Evolutionary conservation across 2,329 filamentous ascomycete genomes (phyloP), one percentile per base, ranked within the genome.

Genomic region (Colletotrichum somersetense): DNA sequence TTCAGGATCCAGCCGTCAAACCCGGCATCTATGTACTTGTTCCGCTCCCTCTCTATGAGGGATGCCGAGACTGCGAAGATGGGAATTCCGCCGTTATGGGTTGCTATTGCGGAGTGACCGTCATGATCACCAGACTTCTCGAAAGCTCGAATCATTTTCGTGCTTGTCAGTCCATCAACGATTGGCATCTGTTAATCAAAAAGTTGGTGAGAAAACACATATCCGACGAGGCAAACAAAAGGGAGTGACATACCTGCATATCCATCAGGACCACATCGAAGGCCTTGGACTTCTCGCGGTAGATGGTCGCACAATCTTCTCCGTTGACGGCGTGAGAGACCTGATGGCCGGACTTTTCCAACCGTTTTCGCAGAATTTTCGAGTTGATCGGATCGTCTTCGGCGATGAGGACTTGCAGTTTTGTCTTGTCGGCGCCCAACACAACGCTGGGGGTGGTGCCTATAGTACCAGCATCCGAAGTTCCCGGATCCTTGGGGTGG

Each of bases 1-100:
- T 97, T 97, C 69, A 97, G 83, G 35, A 97, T 95, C 94, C 94
- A 97, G 33, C 92, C 95, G 75, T 97, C 94, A 75, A 97, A 97
- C 0, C 95, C 95, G 8, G 91, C 90, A 56, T 92, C 86, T 55
- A 94, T 88, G 75, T 97, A 97, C 0, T 82, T 88, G 52, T 91
- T 85, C 62, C 84, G 88, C 56, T 95, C 88, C 23, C 85, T 87
- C 79, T 97, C 95, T 1, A 93, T 78, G 1, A 97, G 83, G 0
- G 93, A 96, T 10, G 95, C 94, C 0, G 94, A 97, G 0, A 97
- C 94, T 0, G 94, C 95, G 76, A 97, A 94, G 62, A 97, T 92
- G 0, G 95, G 93, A 2, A 95, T 87, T 42, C 92, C 88, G 33
- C 89, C 88, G 64, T 94, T 92, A 1, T 83, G 79, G 1, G 81